Evolutionary conservation across 2,329 filamentous ascomycete species (phyloP).

Genomic region (Venturia asperata): DNA sequence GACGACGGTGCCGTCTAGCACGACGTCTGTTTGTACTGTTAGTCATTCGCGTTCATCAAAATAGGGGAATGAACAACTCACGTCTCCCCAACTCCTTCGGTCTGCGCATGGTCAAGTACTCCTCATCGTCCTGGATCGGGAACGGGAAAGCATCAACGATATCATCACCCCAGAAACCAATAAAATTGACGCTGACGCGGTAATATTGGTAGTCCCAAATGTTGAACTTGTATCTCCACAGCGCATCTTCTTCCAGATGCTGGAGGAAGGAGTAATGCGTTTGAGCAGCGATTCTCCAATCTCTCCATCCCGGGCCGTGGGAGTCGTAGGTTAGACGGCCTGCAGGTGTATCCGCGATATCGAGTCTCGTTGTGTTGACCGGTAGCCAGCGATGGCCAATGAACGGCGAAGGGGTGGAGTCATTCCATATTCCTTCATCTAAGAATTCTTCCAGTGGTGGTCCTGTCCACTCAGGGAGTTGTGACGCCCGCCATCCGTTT

Average conservation of each 20-base stretch:
- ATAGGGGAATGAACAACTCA: background rate
- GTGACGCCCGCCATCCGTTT: slow-evolving; percentile 14
- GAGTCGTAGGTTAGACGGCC: slow-evolving; percentile 7
- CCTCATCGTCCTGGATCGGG: slow-evolving; percentile 16
- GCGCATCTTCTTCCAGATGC: slow-evolving; percentile 42
- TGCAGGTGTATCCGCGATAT: slow-evolving; percentile 12
- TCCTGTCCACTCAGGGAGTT: slow-evolving; percentile 15
- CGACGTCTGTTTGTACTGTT: slow-evolving; percentile 7
- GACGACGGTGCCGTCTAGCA: slow-evolving; percentile 14
- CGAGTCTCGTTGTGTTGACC: background rate
- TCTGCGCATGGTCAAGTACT: slow-evolving; percentile 9
- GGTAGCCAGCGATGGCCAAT: slow-evolving; percentile 19
- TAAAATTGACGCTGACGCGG: slow-evolving; percentile 20
- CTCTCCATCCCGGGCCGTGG: slow-evolving; percentile 2
- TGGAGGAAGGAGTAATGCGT: slow-evolving; percentile 45
- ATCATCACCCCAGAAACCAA: slow-evolving; percentile 19
- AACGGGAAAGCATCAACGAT: slow-evolving; percentile 14
- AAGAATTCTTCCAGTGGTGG: slow-evolving; percentile 11
- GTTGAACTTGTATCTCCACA: slow-evolving; percentile 24
- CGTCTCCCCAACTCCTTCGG: slow-evolving; percentile 16
- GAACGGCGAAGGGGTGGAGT: slow-evolving; percentile 12
- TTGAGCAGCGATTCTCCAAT: slow-evolving; percentile 33
- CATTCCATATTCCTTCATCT: background rate
- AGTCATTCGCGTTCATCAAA: background rate
- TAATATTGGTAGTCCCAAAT: slow-evolving; percentile 19